Evolutionary conservation across 306 rosid genomes (phyloP), one percentile per base, ranked within the genome.

Genomic region (Alnus rubra): DNA sequence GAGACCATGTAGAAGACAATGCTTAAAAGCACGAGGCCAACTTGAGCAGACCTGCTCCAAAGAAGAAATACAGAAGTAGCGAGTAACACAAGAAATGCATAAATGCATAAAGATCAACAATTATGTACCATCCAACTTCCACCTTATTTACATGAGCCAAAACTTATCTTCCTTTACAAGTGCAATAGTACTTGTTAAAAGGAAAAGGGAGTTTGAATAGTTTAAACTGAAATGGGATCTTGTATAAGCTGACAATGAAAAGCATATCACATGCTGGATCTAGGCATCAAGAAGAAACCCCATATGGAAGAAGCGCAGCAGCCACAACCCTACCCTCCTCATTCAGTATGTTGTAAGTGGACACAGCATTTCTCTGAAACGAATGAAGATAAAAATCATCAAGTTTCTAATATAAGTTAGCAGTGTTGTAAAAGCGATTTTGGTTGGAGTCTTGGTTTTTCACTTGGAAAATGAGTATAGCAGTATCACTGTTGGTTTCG

Each of bases 281-380:
- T 44, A 63, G 4, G 86, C 80, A 67, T 87, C 85, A 94, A 50
- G 95, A 88, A 86, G 92, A 81, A 76, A 85, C 92, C 81, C 96
- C 93, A 12, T 76, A 82, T 3, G 98, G 98, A 69, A 91, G 81
- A 84, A 92, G 86, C 0, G 97, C 98, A 67, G 97, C 98, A 80
- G 98, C 98, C 62, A n/a, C n/a, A n/a, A n/a, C n/a, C n/a, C n/a
- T n/a, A n/a, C n/a, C n/a, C n/a, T n/a, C n/a, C n/a, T n/a, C n/a
- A n/a, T n/a, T n/a, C n/a, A n/a, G n/a, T n/a, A n/a, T n/a, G n/a
- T n/a, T n/a, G n/a, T n/a, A n/a, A n/a, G n/a, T n/a, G n/a, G n/a
- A n/a, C n/a, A n/a, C n/a, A n/a, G n/a, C n/a, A n/a, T n/a, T n/a
- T n/a, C n/a, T n/a, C n/a, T n/a, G n/a, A n/a, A n/a, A n/a, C n/a